These are phyloP conservation scores for Henckelia pumila DNA, from an alignment of 257 asterid genomes.

Conservation along the genomic window DNA sequence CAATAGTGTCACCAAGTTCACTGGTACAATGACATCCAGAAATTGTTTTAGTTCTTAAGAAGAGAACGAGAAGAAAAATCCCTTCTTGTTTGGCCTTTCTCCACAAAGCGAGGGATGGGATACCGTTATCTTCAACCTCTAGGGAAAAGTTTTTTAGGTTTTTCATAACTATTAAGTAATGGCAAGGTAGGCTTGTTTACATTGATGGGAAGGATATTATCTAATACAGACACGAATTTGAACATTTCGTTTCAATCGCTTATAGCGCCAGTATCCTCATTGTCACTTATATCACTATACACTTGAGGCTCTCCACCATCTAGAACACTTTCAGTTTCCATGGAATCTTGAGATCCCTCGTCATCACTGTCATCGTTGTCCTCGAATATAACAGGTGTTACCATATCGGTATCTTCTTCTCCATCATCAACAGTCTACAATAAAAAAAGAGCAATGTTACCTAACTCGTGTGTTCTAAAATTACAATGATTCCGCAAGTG, in stretches of 20 bases:
- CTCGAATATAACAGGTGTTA: conserved; percentile 55
- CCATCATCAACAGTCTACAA: conserved; percentile 59
- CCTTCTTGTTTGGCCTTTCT: neutral
- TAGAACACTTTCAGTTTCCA: conserved; percentile 62
- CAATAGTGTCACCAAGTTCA: too few relatives aligned
- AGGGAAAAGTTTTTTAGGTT: too few relatives aligned
- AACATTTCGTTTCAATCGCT: conserved; percentile 31
- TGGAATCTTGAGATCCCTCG: conserved; percentile 54
- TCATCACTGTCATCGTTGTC: conserved; percentile 60
- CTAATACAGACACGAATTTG: conserved; percentile 14
- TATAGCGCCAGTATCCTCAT: conserved; percentile 41
- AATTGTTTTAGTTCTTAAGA: too few relatives aligned
- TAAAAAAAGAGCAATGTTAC: neutral
- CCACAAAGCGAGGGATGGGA: neutral
- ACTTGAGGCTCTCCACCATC: conserved; percentile 42
- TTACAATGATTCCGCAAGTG: conserved; percentile 3
- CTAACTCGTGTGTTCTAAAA: neutral
- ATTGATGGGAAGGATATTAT: neutral
- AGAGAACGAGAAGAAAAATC: too few relatives aligned
- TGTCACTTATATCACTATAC: conserved; percentile 49
- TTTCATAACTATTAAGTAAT: neutral
- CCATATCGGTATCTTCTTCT: conserved; percentile 40
- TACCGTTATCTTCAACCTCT: too few relatives aligned
- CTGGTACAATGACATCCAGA: too few relatives aligned
- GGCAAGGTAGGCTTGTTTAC: neutral